phyloP scores from a whole-genome alignment of 441 rosid species.

The Pelargonium cotyledonis region DNA sequence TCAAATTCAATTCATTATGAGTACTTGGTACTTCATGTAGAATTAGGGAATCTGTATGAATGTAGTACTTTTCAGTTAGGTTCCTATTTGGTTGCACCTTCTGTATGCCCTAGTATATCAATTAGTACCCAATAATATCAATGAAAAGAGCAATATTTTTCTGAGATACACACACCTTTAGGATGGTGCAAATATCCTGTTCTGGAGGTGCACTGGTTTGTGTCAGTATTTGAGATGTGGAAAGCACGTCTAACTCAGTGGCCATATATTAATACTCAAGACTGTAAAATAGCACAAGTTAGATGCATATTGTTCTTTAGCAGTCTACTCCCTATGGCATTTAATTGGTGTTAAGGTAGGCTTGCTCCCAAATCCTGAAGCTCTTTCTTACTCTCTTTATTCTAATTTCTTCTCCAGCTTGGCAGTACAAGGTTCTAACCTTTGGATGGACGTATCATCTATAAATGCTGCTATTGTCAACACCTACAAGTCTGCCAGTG shows the following conservation, averaged over 20 bases:
- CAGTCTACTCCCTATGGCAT: background rate
- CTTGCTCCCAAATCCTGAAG: background rate
- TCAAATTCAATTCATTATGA: background rate
- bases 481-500: conserved; percentile 59
- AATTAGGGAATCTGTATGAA: background rate
- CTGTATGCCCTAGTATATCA: background rate
- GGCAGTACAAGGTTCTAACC: conserved; percentile 63
- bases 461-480: conserved; percentile 74
- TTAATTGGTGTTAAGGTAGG: background rate
- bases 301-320: background rate
- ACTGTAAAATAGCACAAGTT: background rate
- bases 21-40: background rate
- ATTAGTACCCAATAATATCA: background rate
- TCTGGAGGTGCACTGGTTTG: background rate
- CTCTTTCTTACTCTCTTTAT: background rate
- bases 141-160: background rate
- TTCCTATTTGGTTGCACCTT: background rate
- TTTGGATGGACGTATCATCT: conserved; percentile 82
- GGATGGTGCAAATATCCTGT: background rate
- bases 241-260: background rate
- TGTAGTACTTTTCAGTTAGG: background rate
- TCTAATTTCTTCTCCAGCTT: conserved; percentile 39
- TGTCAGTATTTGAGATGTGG: background rate
- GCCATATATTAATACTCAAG: background rate
- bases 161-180: background rate